phyloP scores from a whole-genome alignment of 768 basidiomycete species.

The Lepiota brunneoincarnata region DNA sequence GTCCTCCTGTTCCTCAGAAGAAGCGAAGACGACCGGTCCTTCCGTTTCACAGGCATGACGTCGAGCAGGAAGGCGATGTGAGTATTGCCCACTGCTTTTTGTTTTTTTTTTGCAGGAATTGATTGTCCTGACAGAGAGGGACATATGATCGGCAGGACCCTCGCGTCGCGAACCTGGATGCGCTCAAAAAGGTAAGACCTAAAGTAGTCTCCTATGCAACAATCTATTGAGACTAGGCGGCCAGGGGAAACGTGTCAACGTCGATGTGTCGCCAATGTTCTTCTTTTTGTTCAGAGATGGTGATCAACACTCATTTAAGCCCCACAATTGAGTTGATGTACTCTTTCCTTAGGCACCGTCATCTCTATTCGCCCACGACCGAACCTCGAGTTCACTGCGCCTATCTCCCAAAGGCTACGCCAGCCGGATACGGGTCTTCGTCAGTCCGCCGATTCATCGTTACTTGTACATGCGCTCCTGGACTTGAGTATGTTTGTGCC shows the following conservation, averaged over 20 bases:
- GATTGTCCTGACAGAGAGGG: slow-evolving; percentile 9
- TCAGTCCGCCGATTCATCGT: slow-evolving; percentile 60
- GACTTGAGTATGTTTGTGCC: slow-evolving; percentile 43
- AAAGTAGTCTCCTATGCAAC: slow-evolving; percentile 4
- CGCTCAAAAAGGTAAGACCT: slow-evolving; percentile 28
- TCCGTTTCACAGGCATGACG: slow-evolving; percentile 20
- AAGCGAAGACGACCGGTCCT: slow-evolving; percentile 17
- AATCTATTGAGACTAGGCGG: slow-evolving; percentile 22
- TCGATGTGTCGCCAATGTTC: slow-evolving; percentile 60
- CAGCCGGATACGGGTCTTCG: slow-evolving; percentile 60
- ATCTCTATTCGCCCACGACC: slow-evolving; percentile 54
- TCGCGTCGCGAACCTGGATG: slow-evolving; percentile 20
- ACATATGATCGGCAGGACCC: slow-evolving; percentile 20
- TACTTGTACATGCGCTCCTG: slow-evolving; percentile 67
- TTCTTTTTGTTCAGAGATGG: slow-evolving; percentile 70
- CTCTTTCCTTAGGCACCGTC: slow-evolving; percentile 47
- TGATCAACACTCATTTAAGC: slow-evolving; percentile 18
- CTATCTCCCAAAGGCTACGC: slow-evolving; percentile 56
- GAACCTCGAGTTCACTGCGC: slow-evolving; percentile 46
- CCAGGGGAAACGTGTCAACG: slow-evolving; percentile 55
- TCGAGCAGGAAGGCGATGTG: slow-evolving; percentile 21
- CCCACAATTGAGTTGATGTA: neutral
- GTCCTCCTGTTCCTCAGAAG: neutral
- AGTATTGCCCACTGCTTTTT: neutral
- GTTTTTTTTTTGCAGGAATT: neutral